Conservation (phyloP, 257 asterid species). For the Jasminum sambac region DNA sequence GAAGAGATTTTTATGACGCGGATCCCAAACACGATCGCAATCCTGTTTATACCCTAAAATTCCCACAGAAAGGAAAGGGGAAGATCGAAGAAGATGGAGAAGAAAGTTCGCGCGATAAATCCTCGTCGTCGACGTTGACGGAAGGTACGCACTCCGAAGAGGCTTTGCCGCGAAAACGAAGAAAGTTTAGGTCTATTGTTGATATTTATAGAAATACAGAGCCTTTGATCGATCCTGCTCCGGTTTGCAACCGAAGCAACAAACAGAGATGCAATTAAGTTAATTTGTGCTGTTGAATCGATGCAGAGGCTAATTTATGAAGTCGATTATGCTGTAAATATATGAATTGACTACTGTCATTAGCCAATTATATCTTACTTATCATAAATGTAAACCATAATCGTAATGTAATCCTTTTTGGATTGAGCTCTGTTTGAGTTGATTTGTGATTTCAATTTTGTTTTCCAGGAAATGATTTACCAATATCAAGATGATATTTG, state of each 20-base stretch:
- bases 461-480: no score
- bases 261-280: conserved; percentile 16
- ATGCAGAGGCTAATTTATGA: no score
- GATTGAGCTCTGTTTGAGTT: no score
- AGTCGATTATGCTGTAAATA: no score
- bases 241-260: conserved; percentile 12
- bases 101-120: conserved; percentile 21
- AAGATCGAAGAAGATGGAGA: conserved; percentile 26
- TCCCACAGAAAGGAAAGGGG: not conserved
- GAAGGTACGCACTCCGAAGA: conserved; percentile 17
- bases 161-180: conserved; percentile 36
- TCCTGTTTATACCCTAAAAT: not conserved
- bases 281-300: no score
- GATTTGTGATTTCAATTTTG: no score
- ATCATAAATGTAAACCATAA: no score
- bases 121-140: conserved; percentile 11
- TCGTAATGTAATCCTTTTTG: no score
- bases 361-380: no score
- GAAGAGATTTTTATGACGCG: conserved; percentile 33
- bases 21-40: not conserved
- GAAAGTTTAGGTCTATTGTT: conserved; percentile 29
- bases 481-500: not conserved
- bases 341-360: no score
- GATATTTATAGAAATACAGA: conserved; percentile 40
- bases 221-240: conserved; percentile 24